Evolutionary conservation across 192 early-diverging fungal species (phyloP).

Genomic region (Coemansia sp.): DNA sequence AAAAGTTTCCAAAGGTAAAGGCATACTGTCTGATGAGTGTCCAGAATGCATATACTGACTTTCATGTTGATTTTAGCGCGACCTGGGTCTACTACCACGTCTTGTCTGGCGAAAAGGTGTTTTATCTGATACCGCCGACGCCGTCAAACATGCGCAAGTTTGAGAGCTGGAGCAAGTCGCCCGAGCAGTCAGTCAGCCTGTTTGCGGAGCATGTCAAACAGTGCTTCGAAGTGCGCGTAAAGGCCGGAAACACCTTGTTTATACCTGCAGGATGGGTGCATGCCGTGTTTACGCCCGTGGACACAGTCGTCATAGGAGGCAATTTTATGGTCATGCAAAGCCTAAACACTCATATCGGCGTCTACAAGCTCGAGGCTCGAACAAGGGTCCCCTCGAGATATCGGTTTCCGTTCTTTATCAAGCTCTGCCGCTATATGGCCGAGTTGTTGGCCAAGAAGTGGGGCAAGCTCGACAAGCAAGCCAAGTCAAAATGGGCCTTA

Average conservation of each 20-base stretch:
- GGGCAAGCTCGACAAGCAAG: slow-evolving; percentile 36
- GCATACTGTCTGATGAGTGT: slow-evolving; percentile 93
- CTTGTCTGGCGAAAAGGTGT: slow-evolving; percentile 77
- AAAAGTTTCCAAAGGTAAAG: slow-evolving; percentile 81
- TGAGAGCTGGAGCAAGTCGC: slow-evolving; percentile 84
- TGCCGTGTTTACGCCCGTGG: slow-evolving; percentile 83
- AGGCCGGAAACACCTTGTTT: slow-evolving; percentile 85
- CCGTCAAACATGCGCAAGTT: slow-evolving; percentile 81
- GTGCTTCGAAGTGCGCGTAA: slow-evolving; percentile 72
- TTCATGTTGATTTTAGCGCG: slow-evolving; percentile 83
- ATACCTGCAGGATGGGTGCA: slow-evolving; percentile 98
- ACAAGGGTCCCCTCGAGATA: slow-evolving; percentile 79
- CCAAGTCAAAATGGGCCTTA: slow-evolving; percentile 26
- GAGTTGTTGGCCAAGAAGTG: slow-evolving; percentile 58
- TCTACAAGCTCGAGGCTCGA: slow-evolving; percentile 72
- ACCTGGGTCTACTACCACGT: slow-evolving; percentile 91
- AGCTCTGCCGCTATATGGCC: slow-evolving; percentile 81
- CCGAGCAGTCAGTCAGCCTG: slow-evolving; percentile 66
- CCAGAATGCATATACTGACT: slow-evolving; percentile 89
- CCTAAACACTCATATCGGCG: slow-evolving; percentile 69
- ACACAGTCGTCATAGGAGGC: slow-evolving; percentile 89
- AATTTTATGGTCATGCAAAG: slow-evolving; percentile 80
- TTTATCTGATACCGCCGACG: slow-evolving; percentile 88
- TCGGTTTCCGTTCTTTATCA: slow-evolving; percentile 81
- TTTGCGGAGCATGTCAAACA: slow-evolving; percentile 81